Conservation (phyloP, 208 protist genomes). For the Trypanosoma congolense region DNA sequence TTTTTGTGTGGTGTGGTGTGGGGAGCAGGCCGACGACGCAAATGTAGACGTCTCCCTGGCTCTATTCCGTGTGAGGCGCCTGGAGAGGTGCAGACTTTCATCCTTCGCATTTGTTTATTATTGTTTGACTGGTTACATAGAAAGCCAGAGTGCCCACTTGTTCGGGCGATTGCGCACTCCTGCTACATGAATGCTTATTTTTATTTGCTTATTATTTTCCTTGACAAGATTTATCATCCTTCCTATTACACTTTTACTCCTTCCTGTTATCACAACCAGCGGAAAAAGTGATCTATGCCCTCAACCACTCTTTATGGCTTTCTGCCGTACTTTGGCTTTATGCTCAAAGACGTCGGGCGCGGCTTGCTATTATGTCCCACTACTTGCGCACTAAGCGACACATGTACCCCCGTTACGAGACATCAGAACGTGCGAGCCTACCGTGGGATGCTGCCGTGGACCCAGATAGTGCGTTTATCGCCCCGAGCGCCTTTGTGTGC, state of each 20-base stretch:
- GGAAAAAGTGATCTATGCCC: too few relatives aligned
- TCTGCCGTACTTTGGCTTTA: conserved; percentile 75
- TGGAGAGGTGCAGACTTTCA: too few relatives aligned
- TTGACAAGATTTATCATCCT: conserved; percentile 6
- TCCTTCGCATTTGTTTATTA: too few relatives aligned
- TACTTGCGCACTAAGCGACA: conserved; percentile 59
- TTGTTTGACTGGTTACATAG: too few relatives aligned
- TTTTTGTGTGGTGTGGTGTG: too few relatives aligned
- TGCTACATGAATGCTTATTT: conserved; percentile 15
- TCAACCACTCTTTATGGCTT: conserved; percentile 56
- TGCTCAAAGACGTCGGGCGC: conserved; percentile 82
- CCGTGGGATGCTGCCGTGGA: conserved; percentile 80
- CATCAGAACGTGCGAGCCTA: conserved; percentile 86
- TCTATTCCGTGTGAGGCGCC: too few relatives aligned
- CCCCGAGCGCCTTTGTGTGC: conserved; percentile 77
- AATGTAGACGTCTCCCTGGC: too few relatives aligned
- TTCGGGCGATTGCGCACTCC: too few relatives aligned
- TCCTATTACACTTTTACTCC: conserved; percentile 21
- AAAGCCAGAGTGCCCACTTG: too few relatives aligned
- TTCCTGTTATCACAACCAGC: too few relatives aligned
- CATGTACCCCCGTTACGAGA: conserved; percentile 75
- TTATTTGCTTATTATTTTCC: conserved; percentile 13
- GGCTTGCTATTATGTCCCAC: conserved; percentile 60
- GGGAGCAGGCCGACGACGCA: too few relatives aligned
- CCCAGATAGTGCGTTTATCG: conserved; percentile 83